phyloP scores from a whole-genome alignment of 495 filamentous ascomycete species.

The Trypethelium eluteriae region DNA sequence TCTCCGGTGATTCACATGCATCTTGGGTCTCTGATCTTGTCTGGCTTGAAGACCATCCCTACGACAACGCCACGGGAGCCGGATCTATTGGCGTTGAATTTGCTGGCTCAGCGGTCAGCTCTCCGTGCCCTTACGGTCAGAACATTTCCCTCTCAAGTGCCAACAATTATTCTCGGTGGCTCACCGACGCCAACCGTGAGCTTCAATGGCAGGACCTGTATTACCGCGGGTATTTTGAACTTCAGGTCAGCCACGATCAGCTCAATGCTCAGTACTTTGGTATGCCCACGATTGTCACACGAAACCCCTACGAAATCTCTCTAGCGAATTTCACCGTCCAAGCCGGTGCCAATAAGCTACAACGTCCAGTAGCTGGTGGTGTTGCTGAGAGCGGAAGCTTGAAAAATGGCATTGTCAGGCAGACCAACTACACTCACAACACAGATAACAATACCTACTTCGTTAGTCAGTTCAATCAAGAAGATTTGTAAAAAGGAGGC shows the following conservation, averaged over 20 bases:
- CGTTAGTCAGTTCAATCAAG: slow-evolving; percentile 11
- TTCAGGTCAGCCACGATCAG: slow-evolving; percentile 28
- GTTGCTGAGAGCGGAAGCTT: slow-evolving; percentile 43
- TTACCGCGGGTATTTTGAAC: slow-evolving; percentile 49
- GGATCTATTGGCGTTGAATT: slow-evolving; percentile 61
- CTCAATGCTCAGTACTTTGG: slow-evolving; percentile 50
- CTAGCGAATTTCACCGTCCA: slow-evolving; percentile 55
- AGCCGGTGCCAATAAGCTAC: slow-evolving; percentile 47
- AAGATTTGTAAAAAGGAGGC: slow-evolving; percentile 4
- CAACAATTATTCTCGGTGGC: slow-evolving; percentile 35
- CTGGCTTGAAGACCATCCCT: slow-evolving; percentile 51
- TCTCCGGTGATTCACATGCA: slow-evolving; percentile 58
- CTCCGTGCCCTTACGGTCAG: slow-evolving; percentile 43
- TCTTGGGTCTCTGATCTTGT: slow-evolving; percentile 60
- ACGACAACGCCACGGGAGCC: slow-evolving; percentile 48
- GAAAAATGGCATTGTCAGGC: slow-evolving; percentile 40
- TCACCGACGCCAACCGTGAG: slow-evolving; percentile 47
- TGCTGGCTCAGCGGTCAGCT: slow-evolving; percentile 54
- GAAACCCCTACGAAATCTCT: slow-evolving; percentile 44
- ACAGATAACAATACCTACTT: slow-evolving; percentile 34
- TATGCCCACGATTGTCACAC: slow-evolving; percentile 29
- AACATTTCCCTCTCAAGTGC: slow-evolving; percentile 41
- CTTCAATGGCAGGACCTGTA: slow-evolving; percentile 63
- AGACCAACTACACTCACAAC: slow-evolving; percentile 44
- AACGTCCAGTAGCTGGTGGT: slow-evolving; percentile 39